Percentiles rank a stretch among this genome's conserved stretches.
Evolutionary conservation across 768 basidiomycete species (phyloP).

Genomic region (Glaciozyma antarctica): DNA sequence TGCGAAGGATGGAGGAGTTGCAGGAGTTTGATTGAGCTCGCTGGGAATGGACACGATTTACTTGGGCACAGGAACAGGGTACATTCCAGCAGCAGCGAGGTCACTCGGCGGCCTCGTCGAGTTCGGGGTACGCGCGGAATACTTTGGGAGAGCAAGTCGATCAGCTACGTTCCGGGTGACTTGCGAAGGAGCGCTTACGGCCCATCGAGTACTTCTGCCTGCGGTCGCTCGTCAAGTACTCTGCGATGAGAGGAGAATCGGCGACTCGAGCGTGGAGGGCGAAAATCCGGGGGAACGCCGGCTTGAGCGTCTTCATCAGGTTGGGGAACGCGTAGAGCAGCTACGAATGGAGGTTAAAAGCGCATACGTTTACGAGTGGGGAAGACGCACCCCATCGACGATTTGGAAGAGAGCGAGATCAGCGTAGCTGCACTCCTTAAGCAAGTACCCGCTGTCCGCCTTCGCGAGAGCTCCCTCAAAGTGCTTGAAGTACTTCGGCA

Average conservation of each 20-base stretch:
- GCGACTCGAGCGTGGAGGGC: constrained; percentile 40
- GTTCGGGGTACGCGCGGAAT: constrained; percentile 14
- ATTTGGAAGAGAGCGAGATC: constrained; percentile 46
- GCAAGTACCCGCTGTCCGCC: constrained; percentile 30
- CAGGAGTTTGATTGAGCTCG: neutral
- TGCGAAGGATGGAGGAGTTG: constrained; percentile 15
- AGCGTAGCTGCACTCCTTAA: constrained; percentile 42
- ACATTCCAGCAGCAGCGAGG: no score
- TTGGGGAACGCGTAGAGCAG: constrained; percentile 42
- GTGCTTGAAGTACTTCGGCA: constrained; percentile 45
- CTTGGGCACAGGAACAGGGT: no score
- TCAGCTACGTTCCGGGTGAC: neutral
- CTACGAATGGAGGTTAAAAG: neutral
- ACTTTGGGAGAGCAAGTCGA: constrained; percentile 8
- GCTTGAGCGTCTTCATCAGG: constrained; percentile 35
- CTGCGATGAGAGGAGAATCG: constrained; percentile 31
- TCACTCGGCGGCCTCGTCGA: constrained; percentile 11
- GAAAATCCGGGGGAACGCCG: constrained; percentile 38
- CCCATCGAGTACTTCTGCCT: constrained; percentile 16
- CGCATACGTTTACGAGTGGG: neutral
- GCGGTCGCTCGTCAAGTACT: constrained; percentile 28
- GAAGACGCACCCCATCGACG: constrained; percentile 35
- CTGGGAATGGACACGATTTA: no score
- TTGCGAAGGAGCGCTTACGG: no score
- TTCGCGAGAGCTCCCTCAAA: constrained; percentile 40